These are phyloP conservation scores for Aspergillus cristatus DNA, from an alignment of 495 filamentous ascomycete genomes.

Conservation along the genomic window DNA sequence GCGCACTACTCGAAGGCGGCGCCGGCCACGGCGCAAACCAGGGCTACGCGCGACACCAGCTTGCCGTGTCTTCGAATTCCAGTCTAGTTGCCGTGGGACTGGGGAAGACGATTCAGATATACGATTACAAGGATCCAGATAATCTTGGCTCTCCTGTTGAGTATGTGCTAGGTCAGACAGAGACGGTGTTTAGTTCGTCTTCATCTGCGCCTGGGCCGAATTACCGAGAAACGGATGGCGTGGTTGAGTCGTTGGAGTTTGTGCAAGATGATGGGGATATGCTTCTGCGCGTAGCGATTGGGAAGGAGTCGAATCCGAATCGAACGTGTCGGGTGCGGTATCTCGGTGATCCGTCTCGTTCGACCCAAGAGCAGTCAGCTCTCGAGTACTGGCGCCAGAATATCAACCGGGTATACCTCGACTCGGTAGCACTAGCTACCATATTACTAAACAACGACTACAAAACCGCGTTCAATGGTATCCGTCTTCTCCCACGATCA, in stretches of 20 bases:
- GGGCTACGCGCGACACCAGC: constrained; percentile 7
- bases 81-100: constrained; percentile 9
- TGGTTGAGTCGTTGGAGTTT: constrained; percentile 15
- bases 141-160: constrained; percentile 6
- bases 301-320: constrained; percentile 8
- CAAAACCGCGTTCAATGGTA: constrained; percentile 6
- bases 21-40: constrained; percentile 5
- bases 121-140: constrained; percentile 1
- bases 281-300: constrained; percentile 13
- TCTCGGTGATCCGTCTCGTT: constrained; percentile 8
- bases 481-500: constrained; percentile 8
- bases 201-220: not conserved
- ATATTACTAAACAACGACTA: constrained; percentile 1
- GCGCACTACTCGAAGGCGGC: constrained; percentile 5
- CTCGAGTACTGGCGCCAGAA: constrained; percentile 13
- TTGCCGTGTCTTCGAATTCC: constrained; percentile 10
- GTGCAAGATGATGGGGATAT: constrained; percentile 7
- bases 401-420: constrained; percentile 11
- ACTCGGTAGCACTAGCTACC: constrained; percentile 8
- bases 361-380: not conserved
- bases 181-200: constrained; percentile 1
- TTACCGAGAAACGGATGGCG: constrained; percentile 13
- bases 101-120: constrained; percentile 13
- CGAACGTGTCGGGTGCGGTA: constrained; percentile 12
- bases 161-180: constrained; percentile 4